Evolutionary conservation across 176 grass and related monocot species (phyloP).

Genomic region (Aegilops speltoides): DNA sequence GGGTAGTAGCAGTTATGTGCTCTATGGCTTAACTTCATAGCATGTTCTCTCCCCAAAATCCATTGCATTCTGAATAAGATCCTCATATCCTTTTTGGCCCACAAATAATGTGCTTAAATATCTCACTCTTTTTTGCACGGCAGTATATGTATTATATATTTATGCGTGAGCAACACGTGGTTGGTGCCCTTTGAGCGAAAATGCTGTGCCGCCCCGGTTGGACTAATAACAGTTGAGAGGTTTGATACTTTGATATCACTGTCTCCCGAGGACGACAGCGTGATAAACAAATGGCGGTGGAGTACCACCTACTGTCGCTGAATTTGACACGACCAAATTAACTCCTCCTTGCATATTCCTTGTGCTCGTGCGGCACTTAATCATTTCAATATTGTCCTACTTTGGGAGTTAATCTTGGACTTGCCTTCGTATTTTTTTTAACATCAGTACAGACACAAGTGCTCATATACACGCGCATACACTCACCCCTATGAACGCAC

Average conservation of each 20-base stretch:
- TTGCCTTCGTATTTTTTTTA: not conserved
- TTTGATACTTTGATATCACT: not conserved
- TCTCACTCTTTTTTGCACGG: not conserved
- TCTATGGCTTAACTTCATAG: not conserved
- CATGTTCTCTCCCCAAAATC: not conserved
- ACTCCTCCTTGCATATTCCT: not conserved
- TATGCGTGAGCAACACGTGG: no score
- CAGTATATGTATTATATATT: no score
- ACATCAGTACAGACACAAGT: no score
- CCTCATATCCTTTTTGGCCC: not conserved
- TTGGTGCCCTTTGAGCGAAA: not conserved
- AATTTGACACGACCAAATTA: not conserved
- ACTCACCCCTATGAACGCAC: no score
- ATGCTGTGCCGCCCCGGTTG: not conserved
- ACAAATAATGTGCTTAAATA: not conserved
- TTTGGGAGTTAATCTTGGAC: not conserved
- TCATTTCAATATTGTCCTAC: not conserved
- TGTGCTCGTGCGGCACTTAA: not conserved
- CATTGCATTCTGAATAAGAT: not conserved
- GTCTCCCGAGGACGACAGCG: not conserved
- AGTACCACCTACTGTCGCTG: not conserved
- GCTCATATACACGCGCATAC: no score
- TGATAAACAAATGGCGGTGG: no score
- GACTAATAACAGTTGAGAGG: no score
- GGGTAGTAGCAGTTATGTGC: not conserved